phyloP scores from a whole-genome alignment of 2,329 filamentous ascomycete genomes.

The Neofusicoccum ribis region DNA sequence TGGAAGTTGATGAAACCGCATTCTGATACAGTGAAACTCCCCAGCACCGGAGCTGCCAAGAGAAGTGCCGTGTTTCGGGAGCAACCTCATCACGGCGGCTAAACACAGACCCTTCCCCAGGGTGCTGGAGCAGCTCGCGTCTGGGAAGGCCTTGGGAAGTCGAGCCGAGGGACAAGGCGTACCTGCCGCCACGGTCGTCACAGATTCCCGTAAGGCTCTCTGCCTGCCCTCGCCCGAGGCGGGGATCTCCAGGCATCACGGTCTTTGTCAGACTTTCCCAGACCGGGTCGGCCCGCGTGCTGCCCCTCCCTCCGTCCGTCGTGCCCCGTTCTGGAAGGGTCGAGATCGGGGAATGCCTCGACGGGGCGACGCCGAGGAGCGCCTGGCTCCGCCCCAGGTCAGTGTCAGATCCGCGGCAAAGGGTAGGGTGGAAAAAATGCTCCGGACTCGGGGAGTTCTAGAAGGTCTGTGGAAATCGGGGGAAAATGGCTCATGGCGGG shows the following conservation, averaged over 20 bases:
- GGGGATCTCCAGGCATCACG: not conserved
- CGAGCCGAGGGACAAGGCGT: conserved; percentile 3
- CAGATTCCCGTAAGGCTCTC: not conserved
- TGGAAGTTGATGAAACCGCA: conserved; percentile 4
- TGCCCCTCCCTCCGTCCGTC: no score
- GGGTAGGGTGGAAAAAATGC: not conserved
- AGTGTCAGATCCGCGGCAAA: not conserved
- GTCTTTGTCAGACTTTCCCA: not conserved
- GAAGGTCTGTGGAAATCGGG: not conserved
- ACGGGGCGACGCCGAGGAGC: no score
- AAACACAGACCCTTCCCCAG: not conserved
- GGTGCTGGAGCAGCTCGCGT: not conserved
- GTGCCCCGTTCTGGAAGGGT: not conserved
- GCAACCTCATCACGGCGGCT: not conserved
- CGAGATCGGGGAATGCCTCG: not conserved
- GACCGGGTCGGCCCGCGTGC: conserved; percentile 10
- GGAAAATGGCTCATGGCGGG: conserved; percentile 9
- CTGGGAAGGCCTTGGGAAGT: not conserved
- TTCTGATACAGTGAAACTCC: conserved; percentile 8
- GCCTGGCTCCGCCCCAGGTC: not conserved
- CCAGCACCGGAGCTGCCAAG: not conserved
- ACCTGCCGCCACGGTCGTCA: not conserved
- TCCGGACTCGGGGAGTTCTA: not conserved
- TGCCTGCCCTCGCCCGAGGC: not conserved
- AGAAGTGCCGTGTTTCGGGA: conserved; percentile 2